A percentile compares a stretch with the other conserved stretches of the same genome.
phyloP scores from a whole-genome alignment of 75 land plant genomes.

The Gnetum montanum region DNA sequence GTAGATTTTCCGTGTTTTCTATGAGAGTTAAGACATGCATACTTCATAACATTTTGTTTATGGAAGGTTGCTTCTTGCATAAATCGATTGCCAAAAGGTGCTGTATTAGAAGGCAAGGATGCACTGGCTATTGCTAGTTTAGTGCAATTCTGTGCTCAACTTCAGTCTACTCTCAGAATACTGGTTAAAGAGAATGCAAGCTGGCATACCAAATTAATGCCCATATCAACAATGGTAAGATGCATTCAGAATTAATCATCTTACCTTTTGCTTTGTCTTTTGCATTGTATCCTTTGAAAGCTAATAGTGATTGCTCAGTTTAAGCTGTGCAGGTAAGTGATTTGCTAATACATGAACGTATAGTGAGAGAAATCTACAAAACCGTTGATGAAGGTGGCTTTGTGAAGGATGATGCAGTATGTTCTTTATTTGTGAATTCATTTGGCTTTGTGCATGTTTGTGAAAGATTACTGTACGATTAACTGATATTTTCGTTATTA shows the following conservation, averaged over 20 bases:
- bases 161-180: constrained; percentile 31
- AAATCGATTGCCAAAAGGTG: constrained; percentile 19
- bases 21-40: background rate
- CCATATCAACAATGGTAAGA: constrained; percentile 41
- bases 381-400: constrained; percentile 53
- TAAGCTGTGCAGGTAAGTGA: constrained; percentile 24
- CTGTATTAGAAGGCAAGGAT: constrained; percentile 32
- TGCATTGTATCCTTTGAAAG: background rate
- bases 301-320: background rate
- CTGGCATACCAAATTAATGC: constrained; percentile 42
- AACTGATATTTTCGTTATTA: too few relatives aligned
- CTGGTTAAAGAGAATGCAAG: constrained; percentile 42
- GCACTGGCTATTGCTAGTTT: constrained; percentile 42
- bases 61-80: constrained; percentile 45
- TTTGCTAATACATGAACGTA: constrained; percentile 18
- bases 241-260: background rate
- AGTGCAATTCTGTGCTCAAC: constrained; percentile 24
- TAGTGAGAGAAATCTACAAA: constrained; percentile 29
- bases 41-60: background rate
- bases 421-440: constrained; percentile 7
- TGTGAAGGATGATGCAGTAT: constrained; percentile 62
- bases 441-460: background rate
- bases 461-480: background rate
- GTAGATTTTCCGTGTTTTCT: background rate
- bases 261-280: background rate